Base-by-base conservation (phyloP, 2,329 filamentous ascomycete genomes). In the Aspergillus novoparasiticus region DNA sequence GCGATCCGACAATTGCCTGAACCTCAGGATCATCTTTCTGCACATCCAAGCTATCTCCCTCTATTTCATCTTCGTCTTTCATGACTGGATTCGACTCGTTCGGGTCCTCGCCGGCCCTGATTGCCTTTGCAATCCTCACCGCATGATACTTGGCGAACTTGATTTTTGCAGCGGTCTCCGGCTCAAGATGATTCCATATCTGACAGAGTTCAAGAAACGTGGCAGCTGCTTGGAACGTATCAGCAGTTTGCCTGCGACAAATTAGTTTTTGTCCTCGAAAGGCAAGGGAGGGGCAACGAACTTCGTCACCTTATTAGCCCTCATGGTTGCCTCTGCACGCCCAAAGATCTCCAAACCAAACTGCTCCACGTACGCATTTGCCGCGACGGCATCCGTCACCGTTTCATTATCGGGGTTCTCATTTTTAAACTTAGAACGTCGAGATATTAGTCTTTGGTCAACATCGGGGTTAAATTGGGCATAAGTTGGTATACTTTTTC, bases 101-200 rank as follows among this genome's bases (percentile, higher is more conserved):
- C 3, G 95, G 95, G 73, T 99, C 94, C 68, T 92, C 90, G 59
- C 93, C 93, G 46, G 94, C 91, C 73, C 94, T 95, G 72, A 97
- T 86, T 12, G 95, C 95, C 79, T 92, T 97, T 19, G 91, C 84
- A 73, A 99, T 99, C 62, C 95, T 88, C 41, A 94, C 82, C 2
- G 94, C 94, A 76, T 98, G 96, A 85, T 92, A 99, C 78, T 98
- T 99, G 48, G 94, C 93, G 75, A 92, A 99, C 77, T 96, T 97
- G 79, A 94, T 93, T 83, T 97, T 98, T 60, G 93, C 87, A 45
- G 88, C 84, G 23, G 89, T 87, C 73, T 98, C 93, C 1, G 86
- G 80, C 39, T 96, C 92, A 12, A 89, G 81, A 0, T 86, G 79
- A 6, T 88, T 90, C 93, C 94, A 99, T 72, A 97, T 90, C 67